Base-by-base conservation (phyloP, 345 rosid genomes). In the Euphorbia pulcherrima region DNA sequence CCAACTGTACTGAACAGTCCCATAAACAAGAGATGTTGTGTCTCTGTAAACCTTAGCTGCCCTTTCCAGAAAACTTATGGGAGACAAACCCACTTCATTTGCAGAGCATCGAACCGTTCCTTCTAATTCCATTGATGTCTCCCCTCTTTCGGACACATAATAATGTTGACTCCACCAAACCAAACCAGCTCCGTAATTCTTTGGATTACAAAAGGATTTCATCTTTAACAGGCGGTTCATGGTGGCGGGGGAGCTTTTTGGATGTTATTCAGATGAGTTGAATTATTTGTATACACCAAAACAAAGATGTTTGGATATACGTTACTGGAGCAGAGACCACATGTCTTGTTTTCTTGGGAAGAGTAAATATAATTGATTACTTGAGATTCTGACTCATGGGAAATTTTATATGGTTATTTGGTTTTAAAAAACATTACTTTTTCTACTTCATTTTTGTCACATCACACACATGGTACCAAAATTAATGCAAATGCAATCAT, bases 61-160 rank as follows among this genome's bases (percentile, higher is more conserved):
- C 54, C 98, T 62, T 62, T 92, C 94, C 76, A 89, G 62, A 75
- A 92, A 92, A 65, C 72, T 86, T 37, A 89, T 77, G 28, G 98
- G 98, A 2, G 98, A 79, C 69, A 89, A 62, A 60, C 90, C 88
- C 2, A 72, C 73, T 60, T 75, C 65, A 69, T 92, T 92, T 10
- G 91, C 95, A 0, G 87, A 63, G 68, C 86, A 88, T 20, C 81
- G 88, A 52, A 83, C 71, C 6, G 81, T 72, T 37, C 94, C 96
- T 68, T 85, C 83, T 85, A 79, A 64, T 66, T 75, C 84, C 94
- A 86, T 76, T 64, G 87, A 79, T 21, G 77, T 80, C 12, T 76
- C 77, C 30, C 75, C 56, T 24, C 60, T 30, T 33, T 75, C 80
- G 58, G 77, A 67, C 9, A 71, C 52, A 1, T 20, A 24, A 1